Base-by-base conservation (phyloP, 1,284 basidiomycete species). In the Ceratobasidium papillatum region DNA sequence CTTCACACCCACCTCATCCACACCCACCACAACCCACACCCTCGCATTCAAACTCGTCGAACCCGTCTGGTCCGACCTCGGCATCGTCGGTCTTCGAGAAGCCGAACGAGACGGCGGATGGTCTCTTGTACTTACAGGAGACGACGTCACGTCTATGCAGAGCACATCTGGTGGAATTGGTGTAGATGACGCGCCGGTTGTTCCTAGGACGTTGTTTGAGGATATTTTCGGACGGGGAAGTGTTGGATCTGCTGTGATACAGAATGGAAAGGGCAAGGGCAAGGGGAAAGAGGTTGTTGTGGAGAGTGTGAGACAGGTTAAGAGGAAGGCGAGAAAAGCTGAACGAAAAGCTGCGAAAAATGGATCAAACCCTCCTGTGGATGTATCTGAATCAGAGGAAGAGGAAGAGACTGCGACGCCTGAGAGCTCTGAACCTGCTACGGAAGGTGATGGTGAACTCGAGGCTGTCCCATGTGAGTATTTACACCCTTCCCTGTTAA, bases 221-320 rank as follows among this genome's bases (percentile, higher is more conserved):
- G 94, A 95, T 79, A 91, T 95, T 76, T 95, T 95, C 79, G 94
- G 94, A 61, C 84, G 86, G 74, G 87, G 90, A 49, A 88, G 88
- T 12, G 86, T 93, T 76, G 77, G 47, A 4, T n/a, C 72, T 17
- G 62, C 4, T 32, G 4, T 43, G 38, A 2, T 34, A 19, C 36
- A 22, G 41, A 27, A n/a, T 36, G 47, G 32, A 36, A 17, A 17
- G 51, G 41, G 19, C 30, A 45, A 66, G 62, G 49, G 34, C 25
- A 66, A 74, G 36, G 36, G 14, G n/a, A 51, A 65, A 30, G 78
- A 77, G 43, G 80, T 78, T 78, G 79, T 5, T 77, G 75, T 9
- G 80, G 78, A 22, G 79, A 76, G 30, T 79, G 78, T 30, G 78
- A 75, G 41, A 80, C 78, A 61, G 56, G 79, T 69, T 80, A 80